phyloP scores from a whole-genome alignment of 1,284 basidiomycete genomes.

The Pseudozyma tsukubaensis region DNA sequence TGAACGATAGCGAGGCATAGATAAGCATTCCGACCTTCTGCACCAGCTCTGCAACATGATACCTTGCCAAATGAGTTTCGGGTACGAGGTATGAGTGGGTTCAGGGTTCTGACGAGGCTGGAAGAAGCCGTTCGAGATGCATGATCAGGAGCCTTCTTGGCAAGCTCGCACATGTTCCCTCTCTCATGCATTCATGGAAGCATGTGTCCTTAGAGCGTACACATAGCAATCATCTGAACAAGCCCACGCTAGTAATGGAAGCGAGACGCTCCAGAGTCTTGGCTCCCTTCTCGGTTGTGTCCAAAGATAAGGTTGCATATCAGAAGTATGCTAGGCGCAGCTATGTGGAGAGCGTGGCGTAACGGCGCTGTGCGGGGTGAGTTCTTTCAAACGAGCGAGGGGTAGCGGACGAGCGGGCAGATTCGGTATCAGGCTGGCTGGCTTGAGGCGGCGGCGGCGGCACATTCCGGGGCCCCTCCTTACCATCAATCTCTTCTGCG shows the following conservation, averaged over 20 bases:
- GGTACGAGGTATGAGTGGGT: no score
- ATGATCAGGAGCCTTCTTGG: constrained; percentile 6
- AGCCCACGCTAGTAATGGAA: not conserved
- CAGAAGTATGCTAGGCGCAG: constrained; percentile 2
- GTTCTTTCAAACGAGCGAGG: no score
- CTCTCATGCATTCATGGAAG: no score
- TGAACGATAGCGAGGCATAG: not conserved
- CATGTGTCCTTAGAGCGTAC: no score
- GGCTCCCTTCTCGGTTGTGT: constrained; percentile 13
- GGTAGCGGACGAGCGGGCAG: no score
- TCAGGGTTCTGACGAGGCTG: not conserved
- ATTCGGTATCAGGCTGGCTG: no score
- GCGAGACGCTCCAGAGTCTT: constrained; percentile 2
- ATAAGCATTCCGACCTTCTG: no score
- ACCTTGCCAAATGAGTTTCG: not conserved
- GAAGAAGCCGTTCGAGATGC: not conserved
- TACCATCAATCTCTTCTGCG: not conserved
- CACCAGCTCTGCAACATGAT: not conserved
- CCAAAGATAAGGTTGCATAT: not conserved
- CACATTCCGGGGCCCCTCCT: not conserved
- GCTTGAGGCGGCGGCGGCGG: no score
- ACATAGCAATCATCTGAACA: no score
- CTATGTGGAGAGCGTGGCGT: not conserved
- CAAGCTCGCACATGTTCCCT: not conserved
- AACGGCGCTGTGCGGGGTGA: not conserved